These are phyloP conservation scores for Agroathelia rolfsii DNA, from an alignment of 1,284 basidiomycete species.

Conservation along the genomic window DNA sequence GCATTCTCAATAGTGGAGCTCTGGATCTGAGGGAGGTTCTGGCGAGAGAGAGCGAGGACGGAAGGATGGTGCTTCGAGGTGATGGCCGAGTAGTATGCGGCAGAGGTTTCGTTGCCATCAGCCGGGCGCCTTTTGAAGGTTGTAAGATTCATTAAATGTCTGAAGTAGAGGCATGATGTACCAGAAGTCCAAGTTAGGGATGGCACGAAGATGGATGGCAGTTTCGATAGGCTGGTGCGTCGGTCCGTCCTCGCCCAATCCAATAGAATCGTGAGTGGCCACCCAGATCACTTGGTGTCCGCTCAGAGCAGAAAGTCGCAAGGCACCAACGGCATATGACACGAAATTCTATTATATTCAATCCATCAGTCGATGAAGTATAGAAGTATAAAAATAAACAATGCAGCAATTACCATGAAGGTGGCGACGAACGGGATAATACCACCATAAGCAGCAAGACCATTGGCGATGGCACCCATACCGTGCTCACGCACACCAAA, in stretches of 20 bases:
- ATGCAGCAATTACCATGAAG: constrained; percentile 32
- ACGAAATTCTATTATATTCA: constrained; percentile 44
- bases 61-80: constrained; percentile 51
- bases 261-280: constrained; percentile 59
- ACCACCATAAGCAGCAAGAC: constrained; percentile 54
- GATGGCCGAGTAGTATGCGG: constrained; percentile 69
- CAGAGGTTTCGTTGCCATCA: constrained; percentile 85
- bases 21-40: constrained; percentile 67
- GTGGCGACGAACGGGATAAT: constrained; percentile 56
- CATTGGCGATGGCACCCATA: constrained; percentile 72
- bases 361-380: constrained; percentile 2
- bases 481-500: constrained; percentile 76
- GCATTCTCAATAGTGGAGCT: constrained; percentile 59
- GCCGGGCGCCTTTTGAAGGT: constrained; percentile 32
- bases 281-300: constrained; percentile 62
- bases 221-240: constrained; percentile 72
- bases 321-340: constrained; percentile 60
- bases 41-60: constrained; percentile 49
- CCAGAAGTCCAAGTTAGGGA: constrained; percentile 62
- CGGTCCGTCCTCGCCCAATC: constrained; percentile 66
- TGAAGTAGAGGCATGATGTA: constrained; percentile 9
- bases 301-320: constrained; percentile 61
- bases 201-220: constrained; percentile 54
- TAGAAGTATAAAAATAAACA: neutral
- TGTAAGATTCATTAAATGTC: constrained; percentile 5